These are phyloP conservation scores for Podaxis carcinomalis DNA, from an alignment of 768 basidiomycete genomes.

Conservation along the genomic window DNA sequence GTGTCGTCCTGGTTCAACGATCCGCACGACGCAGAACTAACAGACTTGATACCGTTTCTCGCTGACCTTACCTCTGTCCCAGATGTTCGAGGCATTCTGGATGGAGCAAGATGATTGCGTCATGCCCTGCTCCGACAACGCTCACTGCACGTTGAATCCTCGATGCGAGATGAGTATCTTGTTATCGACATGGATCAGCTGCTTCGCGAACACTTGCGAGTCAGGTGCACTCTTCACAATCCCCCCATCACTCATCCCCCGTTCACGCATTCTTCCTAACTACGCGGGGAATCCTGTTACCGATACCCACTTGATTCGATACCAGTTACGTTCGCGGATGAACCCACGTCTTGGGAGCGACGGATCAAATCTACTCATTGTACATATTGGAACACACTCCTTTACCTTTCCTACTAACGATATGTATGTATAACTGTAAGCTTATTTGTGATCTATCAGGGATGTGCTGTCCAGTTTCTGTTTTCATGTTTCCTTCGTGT, in stretches of 20 bases:
- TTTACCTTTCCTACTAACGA: neutral
- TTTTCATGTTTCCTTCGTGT: neutral
- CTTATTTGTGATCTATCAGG: slow-evolving; percentile 10
- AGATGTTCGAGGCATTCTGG: slow-evolving; percentile 89
- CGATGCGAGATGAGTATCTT: slow-evolving; percentile 1
- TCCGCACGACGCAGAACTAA: slow-evolving; percentile 96
- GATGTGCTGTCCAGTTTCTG: slow-evolving; percentile 1
- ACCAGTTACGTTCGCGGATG: neutral
- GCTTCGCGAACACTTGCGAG: slow-evolving; percentile 1
- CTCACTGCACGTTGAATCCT: slow-evolving; percentile 6
- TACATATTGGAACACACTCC: slow-evolving; percentile 7
- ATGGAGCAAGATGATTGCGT: slow-evolving; percentile 60
- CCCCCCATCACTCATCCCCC: neutral
- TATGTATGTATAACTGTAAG: slow-evolving; percentile 9
- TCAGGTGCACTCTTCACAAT: neutral
- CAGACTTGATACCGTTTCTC: slow-evolving; percentile 92
- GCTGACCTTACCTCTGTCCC: slow-evolving; percentile 79
- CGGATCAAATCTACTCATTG: neutral
- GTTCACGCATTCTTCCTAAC: neutral
- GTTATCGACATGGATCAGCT: neutral
- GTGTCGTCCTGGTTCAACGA: slow-evolving; percentile 99
- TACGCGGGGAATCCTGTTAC: neutral
- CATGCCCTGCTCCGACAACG: neutral
- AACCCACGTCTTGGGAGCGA: neutral
- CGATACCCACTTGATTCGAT: slow-evolving; percentile 7